Evolutionary conservation across 495 filamentous ascomycete genomes (phyloP).

Genomic region (Lophiostoma macrostomum): DNA sequence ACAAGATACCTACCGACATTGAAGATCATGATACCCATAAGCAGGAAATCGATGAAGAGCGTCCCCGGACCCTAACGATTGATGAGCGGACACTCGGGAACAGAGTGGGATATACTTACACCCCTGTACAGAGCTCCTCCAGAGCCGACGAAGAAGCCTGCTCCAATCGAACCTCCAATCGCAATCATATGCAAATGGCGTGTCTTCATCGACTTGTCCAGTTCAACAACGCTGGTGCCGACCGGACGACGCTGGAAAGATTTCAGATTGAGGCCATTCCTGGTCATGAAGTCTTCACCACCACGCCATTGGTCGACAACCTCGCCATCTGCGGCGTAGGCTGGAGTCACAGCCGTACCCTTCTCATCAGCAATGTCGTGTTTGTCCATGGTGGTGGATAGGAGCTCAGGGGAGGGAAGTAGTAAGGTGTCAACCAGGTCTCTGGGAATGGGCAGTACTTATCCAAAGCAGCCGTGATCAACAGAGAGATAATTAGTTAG

Average conservation of each 20-base stretch:
- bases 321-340: constrained; percentile 1
- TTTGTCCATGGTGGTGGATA: constrained; percentile 15
- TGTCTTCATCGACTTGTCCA: constrained; percentile 37
- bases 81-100: constrained; percentile 3
- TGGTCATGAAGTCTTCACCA: constrained; percentile 28
- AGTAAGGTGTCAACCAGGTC: not conserved
- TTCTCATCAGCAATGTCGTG: constrained; percentile 14
- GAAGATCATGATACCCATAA: constrained; percentile 55
- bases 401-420: not conserved
- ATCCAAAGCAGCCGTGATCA: constrained; percentile 17
- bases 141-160: constrained; percentile 41
- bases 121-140: constrained; percentile 34
- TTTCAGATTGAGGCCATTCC: constrained; percentile 34
- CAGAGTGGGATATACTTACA: constrained; percentile 33
- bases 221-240: constrained; percentile 31
- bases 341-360: not conserved
- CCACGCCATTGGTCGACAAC: constrained; percentile 3
- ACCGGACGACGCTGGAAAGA: constrained; percentile 33
- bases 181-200: constrained; percentile 45
- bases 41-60: constrained; percentile 49
- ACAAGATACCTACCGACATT: constrained; percentile 40
- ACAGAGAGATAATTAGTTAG: constrained; percentile 19
- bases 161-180: constrained; percentile 41
- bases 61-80: constrained; percentile 23
- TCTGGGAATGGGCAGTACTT: constrained; percentile 16